Conservation (phyloP, 1,139 yeast genomes). For the Pneumocystis canis region DNA sequence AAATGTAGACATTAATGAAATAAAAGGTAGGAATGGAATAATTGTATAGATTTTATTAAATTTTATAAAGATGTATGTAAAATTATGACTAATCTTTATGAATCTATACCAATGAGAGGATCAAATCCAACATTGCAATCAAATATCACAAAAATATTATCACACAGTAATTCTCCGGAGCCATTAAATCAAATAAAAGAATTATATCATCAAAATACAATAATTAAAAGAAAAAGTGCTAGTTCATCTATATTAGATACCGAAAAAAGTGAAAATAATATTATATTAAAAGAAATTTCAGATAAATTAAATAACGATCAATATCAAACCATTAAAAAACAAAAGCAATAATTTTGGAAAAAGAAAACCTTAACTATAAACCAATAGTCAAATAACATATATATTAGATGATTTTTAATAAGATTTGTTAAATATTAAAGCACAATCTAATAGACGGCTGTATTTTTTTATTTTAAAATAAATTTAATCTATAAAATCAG, state of each 20-base stretch:
- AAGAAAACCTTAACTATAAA: background rate
- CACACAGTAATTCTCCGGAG: background rate
- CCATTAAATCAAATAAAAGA: background rate
- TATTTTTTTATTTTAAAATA: background rate
- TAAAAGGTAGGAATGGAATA: conserved; percentile 10
- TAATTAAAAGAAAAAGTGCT: background rate
- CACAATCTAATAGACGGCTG: too few species aligned
- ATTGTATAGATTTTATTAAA: background rate
- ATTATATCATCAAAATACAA: background rate
- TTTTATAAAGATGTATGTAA: background rate
- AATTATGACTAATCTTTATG: conserved; percentile 1
- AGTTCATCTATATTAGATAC: background rate
- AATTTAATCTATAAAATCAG: background rate
- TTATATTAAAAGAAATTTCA: background rate
- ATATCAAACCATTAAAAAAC: background rate
- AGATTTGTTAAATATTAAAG: too few species aligned
- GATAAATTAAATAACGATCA: background rate
- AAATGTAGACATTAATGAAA: conserved; percentile 17
- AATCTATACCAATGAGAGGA: background rate
- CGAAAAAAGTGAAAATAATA: background rate
- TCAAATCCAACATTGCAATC: background rate
- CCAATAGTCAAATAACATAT: background rate
- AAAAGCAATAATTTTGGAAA: background rate
- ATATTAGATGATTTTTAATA: background rate
- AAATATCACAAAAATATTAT: background rate